Evolutionary conservation across 257 asterid genomes (phyloP).

Genomic region (Anisodus acutangulus): DNA sequence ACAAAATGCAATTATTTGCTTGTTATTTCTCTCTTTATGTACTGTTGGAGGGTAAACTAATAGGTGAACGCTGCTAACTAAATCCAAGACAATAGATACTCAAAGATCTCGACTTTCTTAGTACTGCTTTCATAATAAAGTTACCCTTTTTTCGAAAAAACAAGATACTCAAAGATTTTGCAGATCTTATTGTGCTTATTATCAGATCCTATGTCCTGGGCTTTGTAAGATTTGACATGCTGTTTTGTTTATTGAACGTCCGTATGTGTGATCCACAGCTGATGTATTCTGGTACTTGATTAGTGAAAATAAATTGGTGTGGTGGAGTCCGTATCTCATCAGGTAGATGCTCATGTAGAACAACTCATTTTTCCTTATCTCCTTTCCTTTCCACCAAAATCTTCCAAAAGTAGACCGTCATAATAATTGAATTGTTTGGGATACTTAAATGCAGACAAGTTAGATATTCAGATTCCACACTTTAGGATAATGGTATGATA

Average conservation of each 20-base stretch:
- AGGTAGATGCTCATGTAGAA: constrained; percentile 7
- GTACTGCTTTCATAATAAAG: not conserved
- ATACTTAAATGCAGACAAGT: not conserved
- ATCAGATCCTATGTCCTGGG: constrained; percentile 16
- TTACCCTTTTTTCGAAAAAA: not conserved
- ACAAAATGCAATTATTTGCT: not conserved
- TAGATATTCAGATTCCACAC: not conserved
- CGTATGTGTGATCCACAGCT: not conserved
- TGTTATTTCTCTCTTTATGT: constrained; percentile 1
- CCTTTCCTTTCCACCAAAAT: constrained; percentile 2
- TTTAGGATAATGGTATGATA: not conserved
- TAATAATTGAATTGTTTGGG: not conserved
- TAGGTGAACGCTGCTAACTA: not conserved
- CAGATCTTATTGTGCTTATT: constrained; percentile 1
- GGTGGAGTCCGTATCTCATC: constrained; percentile 17
- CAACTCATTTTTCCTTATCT: not conserved
- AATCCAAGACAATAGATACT: constrained; percentile 17
- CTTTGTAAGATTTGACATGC: constrained; percentile 21
- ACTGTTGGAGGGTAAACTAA: not conserved
- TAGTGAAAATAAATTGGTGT: constrained; percentile 9
- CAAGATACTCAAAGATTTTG: not conserved
- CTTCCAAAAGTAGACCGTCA: not conserved
- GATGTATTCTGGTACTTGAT: constrained; percentile 1
- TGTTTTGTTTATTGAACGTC: not conserved
- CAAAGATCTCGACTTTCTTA: constrained; percentile 1